Base-by-base conservation (phyloP, 2,329 filamentous ascomycete species). In the Calcarisporium arbuscula region DNA sequence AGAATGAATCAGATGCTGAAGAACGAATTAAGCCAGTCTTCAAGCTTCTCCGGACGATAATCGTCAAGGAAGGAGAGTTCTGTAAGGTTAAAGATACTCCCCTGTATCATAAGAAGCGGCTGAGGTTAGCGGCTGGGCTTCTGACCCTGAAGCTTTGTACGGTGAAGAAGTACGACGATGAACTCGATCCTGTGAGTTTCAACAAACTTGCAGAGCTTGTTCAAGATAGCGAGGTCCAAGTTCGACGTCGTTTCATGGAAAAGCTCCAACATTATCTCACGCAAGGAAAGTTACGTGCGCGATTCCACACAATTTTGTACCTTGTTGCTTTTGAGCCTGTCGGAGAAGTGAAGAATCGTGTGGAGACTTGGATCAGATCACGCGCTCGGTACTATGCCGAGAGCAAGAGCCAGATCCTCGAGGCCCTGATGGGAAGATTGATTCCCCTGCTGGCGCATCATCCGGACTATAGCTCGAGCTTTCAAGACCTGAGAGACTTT, bases 241-340 rank as follows among this genome's bases (percentile, higher is more conserved):
- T 96, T 19, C 82, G 92, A 21, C 74, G 72, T 30, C 76, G 74
- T 2, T 96, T 98, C 50, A 72, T 92, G 34, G 78, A 80, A 50
- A 88, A 89, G 48, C 67, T 98, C 26, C 92, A 94, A 61, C 95
- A 94, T 61, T 90, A 94, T 51, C 74, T 96, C 5, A 83, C 84
- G 8, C 76, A 82, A 34, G 74, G 74, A 36, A 78, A 72, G 46
- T 70, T 94, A 3, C 72, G 77, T 2, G 66, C 72, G 10, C 80
- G 90, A 8, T 98, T 94, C 69, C 92, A 94, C 57, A 84, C 86
- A 0, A 81, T 95, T 26, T 71, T 94, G 6, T 96, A 95, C 64
- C 65, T 96, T 28, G 82, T 88, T 20, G 90, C 92, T 2, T 95
- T 92, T 54, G 92, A 98, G 61, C 92, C 90, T 0, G 74, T 78